Evolutionary conservation across 2,329 filamentous ascomycete genomes (phyloP).

Genomic region (Colletotrichum sidae): DNA sequence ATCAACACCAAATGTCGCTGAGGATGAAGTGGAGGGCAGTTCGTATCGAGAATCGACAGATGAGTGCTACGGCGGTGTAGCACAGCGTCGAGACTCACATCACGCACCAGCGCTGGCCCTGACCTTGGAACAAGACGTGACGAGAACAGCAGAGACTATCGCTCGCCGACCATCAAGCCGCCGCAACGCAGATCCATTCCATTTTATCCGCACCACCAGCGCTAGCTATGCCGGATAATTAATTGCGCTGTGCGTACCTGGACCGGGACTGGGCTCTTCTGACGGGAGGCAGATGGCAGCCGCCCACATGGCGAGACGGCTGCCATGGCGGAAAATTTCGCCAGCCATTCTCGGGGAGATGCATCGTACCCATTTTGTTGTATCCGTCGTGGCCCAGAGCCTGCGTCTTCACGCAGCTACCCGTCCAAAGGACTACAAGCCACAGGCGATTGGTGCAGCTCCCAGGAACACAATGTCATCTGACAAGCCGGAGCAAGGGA

Average conservation of each 20-base stretch:
- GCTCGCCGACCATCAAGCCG: conserved; percentile 30
- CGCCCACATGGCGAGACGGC: conserved; percentile 32
- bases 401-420: conserved; percentile 25
- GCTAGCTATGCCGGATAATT: conserved; percentile 18
- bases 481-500: conserved; percentile 20
- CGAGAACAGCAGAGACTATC: conserved; percentile 6
- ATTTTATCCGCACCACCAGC: neutral
- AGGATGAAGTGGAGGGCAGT: conserved; percentile 15
- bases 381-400: conserved; percentile 27
- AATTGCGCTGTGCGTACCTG: conserved; percentile 19
- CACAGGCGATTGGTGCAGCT: conserved; percentile 31
- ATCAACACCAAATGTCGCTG: conserved; percentile 9
- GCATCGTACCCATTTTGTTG: conserved; percentile 8
- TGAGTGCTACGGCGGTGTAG: conserved; percentile 18
- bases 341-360: conserved; percentile 27
- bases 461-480: conserved; percentile 33
- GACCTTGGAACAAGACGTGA: neutral
- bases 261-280: conserved; percentile 3
- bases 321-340: conserved; percentile 32
- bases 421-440: conserved; percentile 16
- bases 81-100: conserved; percentile 31
- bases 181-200: conserved; percentile 25
- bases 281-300: conserved; percentile 23
- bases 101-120: conserved; percentile 22
- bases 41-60: conserved; percentile 38